phyloP scores from a whole-genome alignment of 116 monocot genomes.

The Trichopus zeylanicus region DNA sequence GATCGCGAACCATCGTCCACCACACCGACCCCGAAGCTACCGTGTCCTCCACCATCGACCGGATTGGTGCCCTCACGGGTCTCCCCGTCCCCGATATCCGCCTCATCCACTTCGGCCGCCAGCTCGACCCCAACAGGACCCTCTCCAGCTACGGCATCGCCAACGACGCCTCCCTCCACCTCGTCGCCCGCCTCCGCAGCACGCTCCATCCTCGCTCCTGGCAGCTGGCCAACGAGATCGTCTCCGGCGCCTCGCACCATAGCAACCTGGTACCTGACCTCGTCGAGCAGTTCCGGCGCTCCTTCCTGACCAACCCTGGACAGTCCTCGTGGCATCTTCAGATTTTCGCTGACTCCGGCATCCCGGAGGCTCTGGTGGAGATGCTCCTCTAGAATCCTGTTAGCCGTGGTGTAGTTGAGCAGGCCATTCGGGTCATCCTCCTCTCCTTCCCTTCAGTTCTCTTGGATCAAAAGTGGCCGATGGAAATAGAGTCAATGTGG shows the following conservation, averaged over 20 bases:
- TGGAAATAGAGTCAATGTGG: constrained; percentile 15
- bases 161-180: constrained; percentile 44
- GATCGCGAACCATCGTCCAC: constrained; percentile 28
- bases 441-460: no score
- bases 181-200: constrained; percentile 39
- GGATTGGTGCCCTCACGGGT: constrained; percentile 9
- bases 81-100: constrained; percentile 28
- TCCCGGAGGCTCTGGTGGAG: constrained; percentile 20
- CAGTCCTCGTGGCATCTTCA: neutral
- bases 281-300: no score
- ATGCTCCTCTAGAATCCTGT: constrained; percentile 33
- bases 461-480: constrained; percentile 1
- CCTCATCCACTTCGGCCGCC: constrained; percentile 49
- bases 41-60: constrained; percentile 26
- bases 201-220: constrained; percentile 39
- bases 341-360: constrained; percentile 24
- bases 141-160: constrained; percentile 13
- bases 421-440: no score
- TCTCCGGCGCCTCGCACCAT: neutral
- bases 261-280: no score
- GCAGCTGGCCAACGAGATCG: constrained; percentile 42
- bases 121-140: no score
- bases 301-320: constrained; percentile 26
- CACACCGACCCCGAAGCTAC: no score
- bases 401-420: no score